Evolutionary conservation across 2,329 filamentous ascomycete species (phyloP).

Genomic region (Bipolaris cookei): DNA sequence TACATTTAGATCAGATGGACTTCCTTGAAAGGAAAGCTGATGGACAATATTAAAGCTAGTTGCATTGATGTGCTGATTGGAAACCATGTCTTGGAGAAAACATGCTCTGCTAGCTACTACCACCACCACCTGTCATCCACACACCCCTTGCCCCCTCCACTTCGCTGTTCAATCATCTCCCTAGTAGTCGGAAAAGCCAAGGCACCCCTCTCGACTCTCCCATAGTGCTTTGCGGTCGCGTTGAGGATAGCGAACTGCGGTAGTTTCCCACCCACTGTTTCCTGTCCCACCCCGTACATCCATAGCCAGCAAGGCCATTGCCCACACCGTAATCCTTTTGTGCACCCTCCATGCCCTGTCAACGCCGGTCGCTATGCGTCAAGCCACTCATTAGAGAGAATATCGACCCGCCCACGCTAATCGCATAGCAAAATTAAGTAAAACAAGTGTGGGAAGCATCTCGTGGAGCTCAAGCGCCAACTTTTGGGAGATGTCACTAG

Average conservation of each 20-base stretch:
- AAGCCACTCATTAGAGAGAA: conserved; percentile 25
- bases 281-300: conserved; percentile 5
- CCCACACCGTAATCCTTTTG: conserved; percentile 15
- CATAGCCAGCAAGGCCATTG: background rate
- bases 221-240: conserved; percentile 19
- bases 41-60: background rate
- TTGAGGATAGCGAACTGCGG: conserved; percentile 7
- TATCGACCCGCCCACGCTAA: conserved; percentile 38
- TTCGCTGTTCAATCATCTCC: conserved; percentile 10
- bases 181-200: conserved; percentile 22
- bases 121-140: background rate
- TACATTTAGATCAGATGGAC: background rate
- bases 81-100: conserved; percentile 9
- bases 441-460: conserved; percentile 20
- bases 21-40: background rate
- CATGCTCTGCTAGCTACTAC: conserved; percentile 18
- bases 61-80: conserved; percentile 12
- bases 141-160: background rate
- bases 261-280: background rate
- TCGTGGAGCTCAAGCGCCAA: conserved; percentile 10
- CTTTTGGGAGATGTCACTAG: conserved; percentile 13
- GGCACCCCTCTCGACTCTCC: conserved; percentile 20
- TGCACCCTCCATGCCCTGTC: conserved; percentile 31
- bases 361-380: conserved; percentile 51
- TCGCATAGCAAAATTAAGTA: conserved; percentile 37